Conservation (phyloP, 2,329 filamentous ascomycete genomes). For the Botrytis sinoallii region DNA sequence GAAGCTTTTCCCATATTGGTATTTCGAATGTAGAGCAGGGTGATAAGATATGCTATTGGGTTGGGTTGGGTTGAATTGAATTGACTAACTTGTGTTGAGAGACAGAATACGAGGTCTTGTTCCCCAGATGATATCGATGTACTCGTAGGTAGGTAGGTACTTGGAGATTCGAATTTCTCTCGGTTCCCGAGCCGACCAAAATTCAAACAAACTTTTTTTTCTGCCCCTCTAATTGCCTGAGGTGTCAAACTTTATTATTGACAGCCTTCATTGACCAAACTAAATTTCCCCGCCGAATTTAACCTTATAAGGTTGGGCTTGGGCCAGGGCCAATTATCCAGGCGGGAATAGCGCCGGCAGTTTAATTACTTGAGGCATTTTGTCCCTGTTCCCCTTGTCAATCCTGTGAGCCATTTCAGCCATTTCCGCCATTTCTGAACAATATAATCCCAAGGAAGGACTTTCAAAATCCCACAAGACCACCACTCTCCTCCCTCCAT, state of each 20-base stretch:
- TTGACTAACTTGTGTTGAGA: background rate
- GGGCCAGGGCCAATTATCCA: background rate
- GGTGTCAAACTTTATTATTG: background rate
- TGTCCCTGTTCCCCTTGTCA: background rate
- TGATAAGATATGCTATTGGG: background rate
- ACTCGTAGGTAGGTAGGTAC: background rate
- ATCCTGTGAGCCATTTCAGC: background rate
- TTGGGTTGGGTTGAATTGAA: background rate
- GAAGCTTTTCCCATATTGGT: constrained; percentile 57
- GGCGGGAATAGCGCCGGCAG: background rate
- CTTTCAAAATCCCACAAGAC: background rate
- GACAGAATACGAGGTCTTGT: background rate
- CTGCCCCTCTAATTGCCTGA: constrained; percentile 8
- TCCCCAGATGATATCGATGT: background rate
- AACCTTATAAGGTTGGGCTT: background rate
- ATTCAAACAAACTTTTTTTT: constrained; percentile 9
- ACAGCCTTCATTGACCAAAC: background rate
- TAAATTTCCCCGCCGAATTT: background rate
- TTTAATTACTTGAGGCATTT: constrained; percentile 11
- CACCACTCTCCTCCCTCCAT: background rate
- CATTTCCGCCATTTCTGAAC: background rate
- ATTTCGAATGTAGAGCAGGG: background rate
- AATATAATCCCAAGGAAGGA: background rate
- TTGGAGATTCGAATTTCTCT: background rate
- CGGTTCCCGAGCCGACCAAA: background rate